Evolutionary conservation across 257 asterid species (phyloP).

Genomic region (Coffea eugenioides): DNA sequence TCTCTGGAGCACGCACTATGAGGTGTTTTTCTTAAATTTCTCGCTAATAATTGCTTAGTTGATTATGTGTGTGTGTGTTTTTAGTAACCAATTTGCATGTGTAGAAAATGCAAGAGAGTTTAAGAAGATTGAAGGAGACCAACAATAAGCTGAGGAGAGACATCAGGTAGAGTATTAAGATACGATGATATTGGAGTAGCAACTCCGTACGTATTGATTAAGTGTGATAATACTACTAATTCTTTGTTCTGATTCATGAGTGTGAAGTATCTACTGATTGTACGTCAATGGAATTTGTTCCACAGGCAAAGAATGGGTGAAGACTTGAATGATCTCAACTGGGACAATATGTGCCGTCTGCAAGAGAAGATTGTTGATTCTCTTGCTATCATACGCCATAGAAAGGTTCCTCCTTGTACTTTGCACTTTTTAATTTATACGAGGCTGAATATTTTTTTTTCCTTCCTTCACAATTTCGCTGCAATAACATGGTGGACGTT

Average conservation of each 20-base stretch:
- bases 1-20: slow-evolving; percentile 57
- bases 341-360: slow-evolving; percentile 28
- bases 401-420: slow-evolving; percentile 22
- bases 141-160: slow-evolving; percentile 43
- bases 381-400: slow-evolving; percentile 29
- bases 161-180: slow-evolving; percentile 29
- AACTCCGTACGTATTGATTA: background rate
- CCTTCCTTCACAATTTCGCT: background rate
- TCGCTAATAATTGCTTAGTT: background rate
- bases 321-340: slow-evolving; percentile 36
- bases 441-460: background rate
- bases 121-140: slow-evolving; percentile 39
- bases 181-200: background rate
- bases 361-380: slow-evolving; percentile 28
- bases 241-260: too few species aligned
- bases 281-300: background rate
- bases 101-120: slow-evolving; percentile 56
- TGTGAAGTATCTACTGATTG: background rate
- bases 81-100: background rate
- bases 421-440: background rate
- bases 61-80: background rate
- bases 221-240: background rate
- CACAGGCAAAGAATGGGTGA: slow-evolving; percentile 41
- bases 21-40: slow-evolving; percentile 27
- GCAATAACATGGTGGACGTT: background rate